Evolutionary conservation across 352 stramenopile genomes (phyloP), one percentile per base, ranked within the genome.

Genomic region (Saprolegnia diclina): DNA sequence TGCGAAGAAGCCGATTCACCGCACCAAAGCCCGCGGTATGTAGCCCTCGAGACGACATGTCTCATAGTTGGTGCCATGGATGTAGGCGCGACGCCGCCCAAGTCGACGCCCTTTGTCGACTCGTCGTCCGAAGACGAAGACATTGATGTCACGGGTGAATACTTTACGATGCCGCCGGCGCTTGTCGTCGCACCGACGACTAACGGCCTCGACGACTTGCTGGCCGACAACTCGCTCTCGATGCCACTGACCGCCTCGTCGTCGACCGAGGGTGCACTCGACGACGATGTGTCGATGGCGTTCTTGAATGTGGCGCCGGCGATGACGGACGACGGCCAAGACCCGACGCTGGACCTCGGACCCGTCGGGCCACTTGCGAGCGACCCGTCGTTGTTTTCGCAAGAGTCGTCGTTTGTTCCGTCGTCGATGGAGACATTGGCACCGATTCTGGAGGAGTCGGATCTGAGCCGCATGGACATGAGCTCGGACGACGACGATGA

Each of bases 71-170:
- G 29, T 63, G 35, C 11, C n/a, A 11, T 37, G 2, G 35, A 37
- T 10, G 29, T 56, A 67, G 40, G 22, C 22, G 5, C 11, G 40
- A 24, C 61, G n/a, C 2, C 40, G 32, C 52, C 52, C 9, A 7
- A 57, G n/a, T 35, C 29, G 35, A 40, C 52, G 11, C 11, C 52
- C 3, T 59, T 59, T 59, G 40, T 42, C 9, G 45, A 57, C 22
- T 92, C 87, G 11, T 91, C 83, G 0, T 84, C 90, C 57, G 80
- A 81, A 50, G 82, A 81, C 3, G 87, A 95, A 61, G 87, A 95
- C 56, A 95, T 95, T 83, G 87, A 95, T 35, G 89, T 95, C 61
- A 93, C 87, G 0, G 87, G 83, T 4, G 87, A 95, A 26, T 92
- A 87, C 65, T 81, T 79, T 76, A 82, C 40, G 76, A 86, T 21